Percentiles rank a stretch among this genome's conserved stretches.
Conservation (phyloP, 352 stramenopile species). For the Pythium oligandrum region DNA sequence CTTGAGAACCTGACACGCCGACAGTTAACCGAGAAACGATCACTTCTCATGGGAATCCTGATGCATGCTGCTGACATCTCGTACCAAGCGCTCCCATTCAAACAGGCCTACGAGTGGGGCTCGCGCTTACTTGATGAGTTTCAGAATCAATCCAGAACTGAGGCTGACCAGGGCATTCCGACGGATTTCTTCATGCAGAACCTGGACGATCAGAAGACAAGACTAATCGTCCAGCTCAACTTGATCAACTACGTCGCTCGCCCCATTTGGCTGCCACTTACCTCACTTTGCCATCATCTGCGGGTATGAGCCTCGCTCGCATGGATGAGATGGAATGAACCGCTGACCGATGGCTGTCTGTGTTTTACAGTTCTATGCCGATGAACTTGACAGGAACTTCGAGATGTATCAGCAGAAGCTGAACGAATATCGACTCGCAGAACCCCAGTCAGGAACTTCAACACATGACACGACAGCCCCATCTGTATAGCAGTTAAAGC, state of each 20-base stretch:
- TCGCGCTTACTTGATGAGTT: conserved; percentile 66
- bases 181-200: conserved; percentile 75
- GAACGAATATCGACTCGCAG: conserved; percentile 18
- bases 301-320: conserved; percentile 27
- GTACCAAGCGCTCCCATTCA: conserved; percentile 50
- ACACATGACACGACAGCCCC: no score
- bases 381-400: conserved; percentile 66
- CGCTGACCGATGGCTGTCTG: background rate
- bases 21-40: conserved; percentile 51
- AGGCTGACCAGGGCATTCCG: conserved; percentile 42
- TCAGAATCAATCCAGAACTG: conserved; percentile 47
- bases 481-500: no score
- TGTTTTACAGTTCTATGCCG: conserved; percentile 47
- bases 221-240: conserved; percentile 63
- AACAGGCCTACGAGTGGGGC: conserved; percentile 47
- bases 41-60: conserved; percentile 60
- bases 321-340: background rate
- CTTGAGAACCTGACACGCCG: conserved; percentile 55
- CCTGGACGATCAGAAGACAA: conserved; percentile 39
- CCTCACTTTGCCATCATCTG: conserved; percentile 49
- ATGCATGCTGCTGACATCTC: conserved; percentile 71
- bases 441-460: conserved; percentile 1
- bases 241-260: conserved; percentile 76
- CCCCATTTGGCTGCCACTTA: conserved; percentile 67
- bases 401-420: conserved; percentile 43